Base-by-base conservation (phyloP, 2,329 filamentous ascomycete genomes). In the Rhinocladiella similis region DNA sequence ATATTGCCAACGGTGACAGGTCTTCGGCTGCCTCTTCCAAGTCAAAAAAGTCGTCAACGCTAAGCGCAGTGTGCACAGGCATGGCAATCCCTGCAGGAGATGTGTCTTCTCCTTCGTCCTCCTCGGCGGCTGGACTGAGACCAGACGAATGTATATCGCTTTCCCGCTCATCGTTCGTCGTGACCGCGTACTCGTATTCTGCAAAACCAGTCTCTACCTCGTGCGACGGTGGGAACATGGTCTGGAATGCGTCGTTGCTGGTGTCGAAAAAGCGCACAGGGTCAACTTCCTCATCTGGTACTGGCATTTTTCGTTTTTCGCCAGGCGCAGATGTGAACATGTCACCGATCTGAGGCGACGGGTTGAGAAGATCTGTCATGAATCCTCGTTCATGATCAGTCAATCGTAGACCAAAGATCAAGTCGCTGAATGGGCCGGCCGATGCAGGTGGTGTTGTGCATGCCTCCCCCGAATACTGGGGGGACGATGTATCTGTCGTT, bases 41-140 rank as follows among this genome's bases (percentile, higher is more conserved):
- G 43, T 62, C 56, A 22, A 62, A 62, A 35, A 62, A 58, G 36
- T 62, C 59, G 45, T 62, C 50, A 10, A 59, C 56, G 19, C 59
- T 59, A 25, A 60, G 39, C 36, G 27, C 47, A 22, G 25, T 36
- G 47, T 60, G 53, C 41, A 53, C 53, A 27, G 53, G 53, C 41
- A 62, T 54, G 13, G 57, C 50, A 41, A 59, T 49, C 16, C 56
- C 56, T 18, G 49, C 25, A 19, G 52, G 57, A 25, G 46, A 35
- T 5, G 39, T 51, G 29, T 57, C 53, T 2, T 51, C 47, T 42
- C 7, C 29, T 12, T 51, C 47, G 35, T 35, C 14, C 29, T 50
- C 47, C 20, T 59, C 47, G 19, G 33, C 35, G 9, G 39, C 53
- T 20, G 56, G 59, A 33, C 56, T 59, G 41, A 61, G 33, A 10